A percentile compares a stretch with the other conserved stretches of the same genome.
Evolutionary conservation across 1,284 basidiomycete genomes (phyloP).

Genomic region (Ustilago crameri): DNA sequence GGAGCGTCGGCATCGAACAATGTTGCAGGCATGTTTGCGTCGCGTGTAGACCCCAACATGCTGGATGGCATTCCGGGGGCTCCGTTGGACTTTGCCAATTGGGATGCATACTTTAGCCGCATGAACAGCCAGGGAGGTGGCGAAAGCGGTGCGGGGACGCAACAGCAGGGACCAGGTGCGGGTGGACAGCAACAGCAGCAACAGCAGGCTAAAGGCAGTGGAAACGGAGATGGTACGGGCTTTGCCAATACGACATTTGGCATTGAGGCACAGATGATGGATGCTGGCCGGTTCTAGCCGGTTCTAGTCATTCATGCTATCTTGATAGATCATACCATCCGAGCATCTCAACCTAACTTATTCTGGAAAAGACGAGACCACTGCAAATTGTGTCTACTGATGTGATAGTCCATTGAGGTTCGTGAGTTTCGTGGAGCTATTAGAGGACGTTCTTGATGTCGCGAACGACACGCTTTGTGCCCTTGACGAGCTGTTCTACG

Average conservation of each 20-base stretch:
- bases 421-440: background rate
- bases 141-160: background rate
- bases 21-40: slow-evolving; percentile 14
- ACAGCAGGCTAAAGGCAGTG: background rate
- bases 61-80: slow-evolving; percentile 51
- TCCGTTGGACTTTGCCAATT: slow-evolving; percentile 53
- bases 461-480: slow-evolving; percentile 32
- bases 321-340: background rate
- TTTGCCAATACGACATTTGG: slow-evolving; percentile 36
- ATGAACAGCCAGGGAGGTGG: slow-evolving; percentile 8
- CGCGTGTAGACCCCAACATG: slow-evolving; percentile 34
- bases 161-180: background rate
- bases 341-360: background rate
- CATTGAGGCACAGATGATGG: slow-evolving; percentile 52
- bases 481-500: slow-evolving; percentile 42
- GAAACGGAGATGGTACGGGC: slow-evolving; percentile 13
- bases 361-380: too few species aligned
- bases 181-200: background rate
- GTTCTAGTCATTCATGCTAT: background rate
- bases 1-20: slow-evolving; percentile 6
- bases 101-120: slow-evolving; percentile 46
- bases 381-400: background rate
- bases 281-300: slow-evolving; percentile 35
- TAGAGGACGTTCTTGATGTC: slow-evolving; percentile 44
- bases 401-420: too few species aligned